Evolutionary conservation across 2,329 filamentous ascomycete species (phyloP), one percentile per base, ranked within the genome.

Genomic region (Apiospora arundinis): DNA sequence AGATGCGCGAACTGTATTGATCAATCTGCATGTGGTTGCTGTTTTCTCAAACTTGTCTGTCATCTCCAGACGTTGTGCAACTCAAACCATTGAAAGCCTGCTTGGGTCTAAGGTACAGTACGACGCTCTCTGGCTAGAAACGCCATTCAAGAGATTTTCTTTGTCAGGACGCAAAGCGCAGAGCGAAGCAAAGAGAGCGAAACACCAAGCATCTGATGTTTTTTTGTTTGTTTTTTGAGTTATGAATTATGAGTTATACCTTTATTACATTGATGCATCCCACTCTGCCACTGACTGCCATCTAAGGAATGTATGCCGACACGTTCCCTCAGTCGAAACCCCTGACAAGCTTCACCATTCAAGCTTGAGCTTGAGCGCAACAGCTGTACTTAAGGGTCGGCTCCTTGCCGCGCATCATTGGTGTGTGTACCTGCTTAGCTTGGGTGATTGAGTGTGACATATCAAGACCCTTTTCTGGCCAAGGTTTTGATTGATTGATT

Each of bases 381-480:
- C 52, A 60, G 12, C 18, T 56, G 16, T 37, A 37, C 52, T 37
- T 37, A n/a, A 60, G 32, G 52, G 52, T 28, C 52, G 52, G 52
- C 16, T 37, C 28, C 52, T 60, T 37, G 52, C 52, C 28, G 52
- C 52, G 28, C 28, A 37, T 32, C 32, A 6, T 32, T 32, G 32
- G 32, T 56, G 49, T 56, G 28, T 60, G 52, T n/a, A 60, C 52
- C 28, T 60, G 52, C 52, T 37, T 60, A 60, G 28, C 52, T 60
- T n/a, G 14, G 37, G 52, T 60, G 18, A 28, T 37, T 11, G 14
- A 60, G 52, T 60, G 52, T 37, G 52, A 60, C 52, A 60, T 37
- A 60, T 60, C 44, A n/a, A 32, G 32, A 56, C 49, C 49, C 14
- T 56, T 56, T 32, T 9, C 21, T 45, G 42, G 42, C 42, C 42